Evolutionary conservation across 352 stramenopile species (phyloP).

Genomic region (Vaucheria bursata): DNA sequence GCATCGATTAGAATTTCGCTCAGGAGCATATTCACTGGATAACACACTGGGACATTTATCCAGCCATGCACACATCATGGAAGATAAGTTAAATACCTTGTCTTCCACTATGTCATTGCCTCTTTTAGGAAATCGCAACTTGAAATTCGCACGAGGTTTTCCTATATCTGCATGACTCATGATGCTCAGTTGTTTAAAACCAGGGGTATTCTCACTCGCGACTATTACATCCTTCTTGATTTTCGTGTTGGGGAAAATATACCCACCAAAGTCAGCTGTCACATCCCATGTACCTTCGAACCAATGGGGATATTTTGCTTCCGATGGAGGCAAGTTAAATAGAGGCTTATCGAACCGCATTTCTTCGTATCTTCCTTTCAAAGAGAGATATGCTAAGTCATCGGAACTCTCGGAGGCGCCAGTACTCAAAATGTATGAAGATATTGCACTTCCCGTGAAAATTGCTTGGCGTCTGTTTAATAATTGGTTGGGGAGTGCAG

Average conservation of each 20-base stretch:
- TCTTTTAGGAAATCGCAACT: not conserved
- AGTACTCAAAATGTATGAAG: no score
- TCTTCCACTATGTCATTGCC: not conserved
- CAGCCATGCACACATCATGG: slow-evolving; percentile 1
- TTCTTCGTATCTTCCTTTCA: not conserved
- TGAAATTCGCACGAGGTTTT: not conserved
- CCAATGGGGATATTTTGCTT: slow-evolving; percentile 5
- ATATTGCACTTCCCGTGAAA: no score
- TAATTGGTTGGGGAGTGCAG: no score
- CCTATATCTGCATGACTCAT: slow-evolving; percentile 10
- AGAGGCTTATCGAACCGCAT: not conserved
- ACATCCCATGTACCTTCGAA: slow-evolving; percentile 19
- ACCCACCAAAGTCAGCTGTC: slow-evolving; percentile 9
- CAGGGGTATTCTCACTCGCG: slow-evolving; percentile 4
- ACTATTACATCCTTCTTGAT: slow-evolving; percentile 4
- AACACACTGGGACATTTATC: not conserved
- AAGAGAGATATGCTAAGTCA: no score
- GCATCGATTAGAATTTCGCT: slow-evolving; percentile 12
- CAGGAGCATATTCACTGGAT: slow-evolving; percentile 3
- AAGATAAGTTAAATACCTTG: not conserved
- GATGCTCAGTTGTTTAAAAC: slow-evolving; percentile 17
- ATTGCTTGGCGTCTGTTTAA: no score
- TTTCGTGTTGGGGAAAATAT: slow-evolving; percentile 12
- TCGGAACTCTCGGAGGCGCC: no score
- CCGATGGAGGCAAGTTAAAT: not conserved